A percentile compares a stretch with the other conserved stretches of the same genome.
These are phyloP conservation scores for Turritis glabra DNA, from an alignment of 345 rosid genomes.

Conservation along the genomic window DNA sequence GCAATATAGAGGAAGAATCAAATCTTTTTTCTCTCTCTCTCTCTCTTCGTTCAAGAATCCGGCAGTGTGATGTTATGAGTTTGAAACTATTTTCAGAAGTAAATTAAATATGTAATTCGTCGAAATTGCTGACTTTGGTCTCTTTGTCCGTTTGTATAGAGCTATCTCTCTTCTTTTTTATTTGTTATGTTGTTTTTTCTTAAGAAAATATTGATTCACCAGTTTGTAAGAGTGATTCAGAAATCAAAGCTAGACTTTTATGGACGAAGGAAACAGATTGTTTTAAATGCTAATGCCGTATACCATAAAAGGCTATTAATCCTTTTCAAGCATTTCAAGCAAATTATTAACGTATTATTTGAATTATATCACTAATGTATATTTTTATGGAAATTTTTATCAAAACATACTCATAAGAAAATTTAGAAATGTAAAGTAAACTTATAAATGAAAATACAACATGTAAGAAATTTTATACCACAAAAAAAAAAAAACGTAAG, in stretches of 20 bases:
- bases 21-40: not conserved
- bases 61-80: not conserved
- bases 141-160: conserved; percentile 30
- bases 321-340: no score
- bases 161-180: not conserved
- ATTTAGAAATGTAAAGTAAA: no score
- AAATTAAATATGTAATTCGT: conserved; percentile 13
- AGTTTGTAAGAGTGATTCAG: conserved; percentile 17
- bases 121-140: conserved; percentile 23
- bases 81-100: not conserved
- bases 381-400: no score
- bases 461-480: no score
- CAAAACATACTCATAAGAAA: no score
- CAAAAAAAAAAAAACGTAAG: no score
- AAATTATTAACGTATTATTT: no score
- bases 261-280: not conserved
- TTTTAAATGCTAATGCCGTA: not conserved
- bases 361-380: no score
- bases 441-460: no score
- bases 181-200: not conserved
- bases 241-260: not conserved
- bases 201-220: not conserved
- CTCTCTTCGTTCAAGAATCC: conserved; percentile 13
- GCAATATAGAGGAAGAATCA: conserved; percentile 28
- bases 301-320: no score